These are phyloP conservation scores for Eucalyptus pumila DNA, from an alignment of 345 rosid genomes.

Conservation along the genomic window DNA sequence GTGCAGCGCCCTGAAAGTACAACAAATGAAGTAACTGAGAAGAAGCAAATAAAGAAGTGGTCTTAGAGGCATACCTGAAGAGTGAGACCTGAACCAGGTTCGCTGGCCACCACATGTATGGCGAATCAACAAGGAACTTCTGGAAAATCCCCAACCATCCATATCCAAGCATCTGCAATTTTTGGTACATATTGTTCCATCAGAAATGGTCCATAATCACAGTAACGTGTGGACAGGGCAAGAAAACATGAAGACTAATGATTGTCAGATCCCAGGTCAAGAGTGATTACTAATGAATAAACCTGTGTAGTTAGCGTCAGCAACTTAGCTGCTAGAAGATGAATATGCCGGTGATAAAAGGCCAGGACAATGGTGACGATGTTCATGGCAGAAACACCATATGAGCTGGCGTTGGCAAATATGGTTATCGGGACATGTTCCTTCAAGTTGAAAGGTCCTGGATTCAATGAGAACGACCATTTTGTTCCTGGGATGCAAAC, in stretches of 20 bases:
- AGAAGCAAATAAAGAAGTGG: background rate
- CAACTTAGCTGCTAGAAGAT: conserved; percentile 13
- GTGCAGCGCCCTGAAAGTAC: conserved; percentile 26
- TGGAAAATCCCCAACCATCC: conserved; percentile 30
- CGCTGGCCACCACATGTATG: conserved; percentile 32
- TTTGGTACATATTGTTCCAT: background rate
- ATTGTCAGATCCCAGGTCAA: background rate
- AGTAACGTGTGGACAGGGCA: background rate
- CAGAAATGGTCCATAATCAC: background rate
- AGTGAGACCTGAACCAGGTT: conserved; percentile 44
- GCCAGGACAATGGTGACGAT: conserved; percentile 26
- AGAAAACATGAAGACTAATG: background rate
- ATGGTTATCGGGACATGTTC: conserved; percentile 39
- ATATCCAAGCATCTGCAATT: conserved; percentile 4
- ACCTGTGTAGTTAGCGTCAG: conserved; percentile 29
- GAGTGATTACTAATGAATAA: background rate
- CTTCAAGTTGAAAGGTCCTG: conserved; percentile 44
- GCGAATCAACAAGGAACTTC: conserved; percentile 27
- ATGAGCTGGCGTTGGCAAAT: conserved; percentile 30
- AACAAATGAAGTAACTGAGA: background rate
- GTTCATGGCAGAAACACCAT: conserved; percentile 9
- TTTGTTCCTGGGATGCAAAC: conserved; percentile 19
- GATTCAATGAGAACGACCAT: conserved; percentile 32
- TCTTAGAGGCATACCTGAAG: conserved; percentile 8
- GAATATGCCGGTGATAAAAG: conserved; percentile 12